phyloP scores from a whole-genome alignment of 2,329 filamentous ascomycete genomes.

The Thielaviopsis musarum region DNA sequence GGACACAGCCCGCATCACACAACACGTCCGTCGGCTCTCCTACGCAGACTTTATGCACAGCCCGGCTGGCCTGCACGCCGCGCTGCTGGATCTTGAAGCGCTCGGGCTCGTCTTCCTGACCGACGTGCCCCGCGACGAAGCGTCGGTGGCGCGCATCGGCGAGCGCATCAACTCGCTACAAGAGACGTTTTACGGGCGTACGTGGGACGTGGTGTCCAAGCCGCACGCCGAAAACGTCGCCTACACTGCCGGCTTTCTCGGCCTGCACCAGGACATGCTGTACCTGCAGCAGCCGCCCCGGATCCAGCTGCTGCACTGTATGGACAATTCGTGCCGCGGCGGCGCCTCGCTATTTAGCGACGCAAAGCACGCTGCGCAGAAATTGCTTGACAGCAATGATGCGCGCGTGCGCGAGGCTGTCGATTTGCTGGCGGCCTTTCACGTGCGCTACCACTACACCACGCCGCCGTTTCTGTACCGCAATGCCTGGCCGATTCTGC shows the following conservation, averaged over 20 bases:
- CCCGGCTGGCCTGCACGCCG: conserved; percentile 35
- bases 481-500: conserved; percentile 37
- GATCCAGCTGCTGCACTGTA: conserved; percentile 77
- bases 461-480: conserved; percentile 49
- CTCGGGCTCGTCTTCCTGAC: conserved; percentile 65
- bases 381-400: conserved; percentile 18
- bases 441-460: conserved; percentile 51
- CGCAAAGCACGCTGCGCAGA: conserved; percentile 41
- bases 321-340: conserved; percentile 62
- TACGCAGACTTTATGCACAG: conserved; percentile 58
- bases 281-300: conserved; percentile 68
- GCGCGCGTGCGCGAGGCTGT: conserved; percentile 15
- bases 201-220: conserved; percentile 77
- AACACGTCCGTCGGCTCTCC: conserved; percentile 39
- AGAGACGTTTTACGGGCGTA: conserved; percentile 79
- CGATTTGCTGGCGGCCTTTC: conserved; percentile 23
- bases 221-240: conserved; percentile 80
- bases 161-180: conserved; percentile 60
- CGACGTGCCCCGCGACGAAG: conserved; percentile 51
- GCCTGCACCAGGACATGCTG: conserved; percentile 84
- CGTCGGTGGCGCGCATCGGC: conserved; percentile 50
- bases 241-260: conserved; percentile 66
- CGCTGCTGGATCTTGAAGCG: conserved; percentile 42
- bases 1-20: conserved; percentile 22
- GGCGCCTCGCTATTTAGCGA: conserved; percentile 82